A percentile compares a stretch with the other conserved stretches of the same genome.
These are phyloP conservation scores for Stropharia rugosoannulata DNA, from an alignment of 768 basidiomycete species.

Conservation along the genomic window DNA sequence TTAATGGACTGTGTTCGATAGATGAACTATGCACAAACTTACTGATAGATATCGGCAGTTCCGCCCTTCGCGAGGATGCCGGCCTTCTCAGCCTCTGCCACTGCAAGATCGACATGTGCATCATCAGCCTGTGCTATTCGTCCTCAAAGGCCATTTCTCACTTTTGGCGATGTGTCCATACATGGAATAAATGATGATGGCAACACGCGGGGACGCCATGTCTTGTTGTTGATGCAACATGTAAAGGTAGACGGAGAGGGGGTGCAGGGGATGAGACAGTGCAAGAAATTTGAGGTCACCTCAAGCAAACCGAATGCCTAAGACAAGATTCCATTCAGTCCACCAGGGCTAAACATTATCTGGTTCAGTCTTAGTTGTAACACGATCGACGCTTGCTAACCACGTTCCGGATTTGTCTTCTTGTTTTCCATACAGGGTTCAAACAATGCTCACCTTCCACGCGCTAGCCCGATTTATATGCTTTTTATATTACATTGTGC, in stretches of 20 bases:
- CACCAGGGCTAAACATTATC: no score
- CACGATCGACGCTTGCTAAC: background rate
- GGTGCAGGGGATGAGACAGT: no score
- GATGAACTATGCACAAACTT: constrained; percentile 9
- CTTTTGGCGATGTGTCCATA: constrained; percentile 55
- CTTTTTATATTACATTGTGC: background rate
- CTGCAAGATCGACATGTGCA: constrained; percentile 24
- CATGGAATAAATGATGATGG: constrained; percentile 72
- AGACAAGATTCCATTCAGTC: no score
- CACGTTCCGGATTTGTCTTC: background rate
- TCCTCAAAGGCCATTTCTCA: background rate
- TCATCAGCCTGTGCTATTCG: background rate
- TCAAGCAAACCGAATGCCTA: no score
- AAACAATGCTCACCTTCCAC: background rate
- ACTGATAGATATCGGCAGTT: constrained; percentile 40
- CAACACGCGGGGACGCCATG: constrained; percentile 44
- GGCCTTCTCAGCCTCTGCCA: constrained; percentile 37
- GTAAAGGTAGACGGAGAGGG: background rate
- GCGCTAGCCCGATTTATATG: background rate
- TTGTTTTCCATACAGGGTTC: background rate
- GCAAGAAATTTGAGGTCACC: no score
- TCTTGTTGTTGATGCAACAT: background rate
- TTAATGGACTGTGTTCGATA: background rate
- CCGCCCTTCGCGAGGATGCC: constrained; percentile 40
- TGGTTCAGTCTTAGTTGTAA: no score